A percentile compares a stretch with the other conserved stretches of the same genome.
phyloP scores from a whole-genome alignment of 768 basidiomycete species.

The Coprinopsis cinerea region DNA sequence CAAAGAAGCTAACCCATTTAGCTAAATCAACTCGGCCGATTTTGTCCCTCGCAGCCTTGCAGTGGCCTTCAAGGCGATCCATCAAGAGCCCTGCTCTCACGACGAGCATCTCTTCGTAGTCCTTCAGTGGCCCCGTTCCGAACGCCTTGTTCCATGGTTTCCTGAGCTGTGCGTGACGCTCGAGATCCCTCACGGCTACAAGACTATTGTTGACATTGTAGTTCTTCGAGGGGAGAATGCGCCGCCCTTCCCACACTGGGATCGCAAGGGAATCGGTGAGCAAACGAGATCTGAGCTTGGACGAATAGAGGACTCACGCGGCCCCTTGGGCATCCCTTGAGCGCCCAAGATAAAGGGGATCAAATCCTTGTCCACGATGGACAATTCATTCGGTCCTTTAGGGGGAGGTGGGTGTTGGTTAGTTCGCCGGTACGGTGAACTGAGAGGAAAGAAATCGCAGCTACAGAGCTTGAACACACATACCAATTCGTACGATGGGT shows the following conservation, averaged over 20 bases:
- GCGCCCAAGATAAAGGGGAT: constrained; percentile 39
- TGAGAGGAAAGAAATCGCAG: constrained; percentile 20
- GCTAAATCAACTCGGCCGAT: constrained; percentile 15
- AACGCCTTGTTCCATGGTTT: constrained; percentile 40
- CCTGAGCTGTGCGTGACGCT: constrained; percentile 32
- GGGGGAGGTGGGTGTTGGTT: too few relatives aligned
- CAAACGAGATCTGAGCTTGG: neutral
- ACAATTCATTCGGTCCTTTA: constrained; percentile 52
- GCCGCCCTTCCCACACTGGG: constrained; percentile 40
- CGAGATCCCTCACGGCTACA: constrained; percentile 21
- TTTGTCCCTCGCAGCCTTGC: constrained; percentile 10
- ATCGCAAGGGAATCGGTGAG: neutral
- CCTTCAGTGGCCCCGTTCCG: constrained; percentile 29
- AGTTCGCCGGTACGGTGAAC: neutral
- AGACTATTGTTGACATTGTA: constrained; percentile 14
- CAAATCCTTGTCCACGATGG: constrained; percentile 35
- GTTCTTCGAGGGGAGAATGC: constrained; percentile 25
- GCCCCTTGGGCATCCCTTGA: constrained; percentile 48
- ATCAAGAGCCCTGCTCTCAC: constrained; percentile 27
- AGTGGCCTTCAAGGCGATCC: constrained; percentile 18
- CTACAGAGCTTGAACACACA: constrained; percentile 18
- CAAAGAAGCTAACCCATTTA: constrained; percentile 15
- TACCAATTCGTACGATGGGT: constrained; percentile 32
- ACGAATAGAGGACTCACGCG: constrained; percentile 29
- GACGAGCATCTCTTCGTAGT: constrained; percentile 31